Conservation (phyloP, 2,329 filamentous ascomycete genomes). For the Aspergillus tanneri region DNA sequence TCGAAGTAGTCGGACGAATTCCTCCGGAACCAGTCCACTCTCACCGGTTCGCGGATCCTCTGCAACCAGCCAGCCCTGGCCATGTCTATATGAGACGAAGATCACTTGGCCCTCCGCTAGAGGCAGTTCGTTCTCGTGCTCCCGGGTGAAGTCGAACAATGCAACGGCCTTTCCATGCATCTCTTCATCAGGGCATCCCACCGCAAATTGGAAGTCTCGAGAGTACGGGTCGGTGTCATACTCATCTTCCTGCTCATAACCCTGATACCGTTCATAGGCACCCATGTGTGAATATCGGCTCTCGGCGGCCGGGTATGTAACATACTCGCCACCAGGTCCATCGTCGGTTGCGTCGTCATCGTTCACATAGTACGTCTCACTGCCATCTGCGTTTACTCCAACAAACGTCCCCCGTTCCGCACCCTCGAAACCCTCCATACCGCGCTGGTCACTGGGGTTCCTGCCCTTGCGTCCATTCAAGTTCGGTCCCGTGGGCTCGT, state of each 20-base stretch:
- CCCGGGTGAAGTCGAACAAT: conserved; percentile 88
- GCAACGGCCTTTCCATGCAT: conserved; percentile 97
- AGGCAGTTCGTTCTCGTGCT: conserved; percentile 95
- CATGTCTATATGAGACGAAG: conserved; percentile 91
- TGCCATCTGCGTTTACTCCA: conserved; percentile 66
- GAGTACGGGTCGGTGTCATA: conserved; percentile 72
- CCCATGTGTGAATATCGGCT: conserved; percentile 55
- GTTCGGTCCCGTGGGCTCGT: conserved; percentile 61
- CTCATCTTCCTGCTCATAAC: conserved; percentile 41
- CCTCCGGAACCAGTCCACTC: conserved; percentile 91
- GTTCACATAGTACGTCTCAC: conserved; percentile 71
- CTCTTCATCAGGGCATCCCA: conserved; percentile 92
- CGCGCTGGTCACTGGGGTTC: conserved; percentile 43
- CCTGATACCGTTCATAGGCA: conserved; percentile 45
- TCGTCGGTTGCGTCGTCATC: conserved; percentile 61
- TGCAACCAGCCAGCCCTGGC: conserved; percentile 95
- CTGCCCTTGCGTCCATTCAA: conserved; percentile 48
- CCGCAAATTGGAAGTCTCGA: conserved; percentile 90
- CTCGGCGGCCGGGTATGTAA: conserved; percentile 71
- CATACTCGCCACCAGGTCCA: conserved; percentile 74
- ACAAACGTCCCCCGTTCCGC: conserved; percentile 68
- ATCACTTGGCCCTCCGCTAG: conserved; percentile 94
- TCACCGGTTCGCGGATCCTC: conserved; percentile 93
- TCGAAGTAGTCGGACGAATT: conserved; percentile 87
- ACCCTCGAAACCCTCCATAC: conserved; percentile 43